Percentiles rank a stretch among this genome's conserved stretches.
Evolutionary conservation across 2,329 filamentous ascomycete species (phyloP).

Genomic region (Rachicladosporium sp.): DNA sequence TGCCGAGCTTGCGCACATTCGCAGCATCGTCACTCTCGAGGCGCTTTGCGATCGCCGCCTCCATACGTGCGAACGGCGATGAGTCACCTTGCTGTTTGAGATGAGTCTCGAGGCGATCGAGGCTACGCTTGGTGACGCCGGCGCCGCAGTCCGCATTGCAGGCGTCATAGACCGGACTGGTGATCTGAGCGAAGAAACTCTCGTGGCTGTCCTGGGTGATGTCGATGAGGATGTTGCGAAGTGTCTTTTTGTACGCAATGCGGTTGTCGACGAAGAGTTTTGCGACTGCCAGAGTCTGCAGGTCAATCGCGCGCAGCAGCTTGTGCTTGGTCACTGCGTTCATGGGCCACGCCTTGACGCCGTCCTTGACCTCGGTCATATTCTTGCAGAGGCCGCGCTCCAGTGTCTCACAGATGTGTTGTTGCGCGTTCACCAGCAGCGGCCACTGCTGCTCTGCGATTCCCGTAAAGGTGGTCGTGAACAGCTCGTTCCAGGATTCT

Average conservation of each 20-base stretch:
- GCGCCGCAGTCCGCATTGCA: slow-evolving; percentile 8
- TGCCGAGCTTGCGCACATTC: too few species aligned
- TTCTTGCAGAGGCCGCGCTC: background rate
- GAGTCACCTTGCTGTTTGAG: background rate
- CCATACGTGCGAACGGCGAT: slow-evolving; percentile 3
- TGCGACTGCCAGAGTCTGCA: background rate
- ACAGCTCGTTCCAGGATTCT: slow-evolving; percentile 14
- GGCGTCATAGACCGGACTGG: slow-evolving; percentile 10
- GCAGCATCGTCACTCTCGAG: too few species aligned
- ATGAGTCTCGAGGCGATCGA: slow-evolving; percentile 1
- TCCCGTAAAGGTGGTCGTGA: slow-evolving; percentile 5
- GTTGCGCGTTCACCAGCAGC: background rate
- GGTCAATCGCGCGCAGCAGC: background rate
- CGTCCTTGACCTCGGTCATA: slow-evolving; percentile 1
- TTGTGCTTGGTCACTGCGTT: slow-evolving; percentile 3
- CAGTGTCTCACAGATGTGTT: background rate
- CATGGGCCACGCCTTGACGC: background rate
- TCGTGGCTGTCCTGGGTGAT: slow-evolving; percentile 7
- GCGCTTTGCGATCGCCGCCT: too few species aligned
- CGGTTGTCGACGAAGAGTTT: background rate
- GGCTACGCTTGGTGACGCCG: slow-evolving; percentile 1
- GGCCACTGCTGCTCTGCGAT: slow-evolving; percentile 1
- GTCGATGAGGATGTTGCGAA: slow-evolving; percentile 9
- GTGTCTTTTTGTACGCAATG: slow-evolving; percentile 3
- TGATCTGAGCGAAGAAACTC: slow-evolving; percentile 9